Conservation (phyloP, 176 grass and related monocot species). For the Oryza longistaminata region DNA sequence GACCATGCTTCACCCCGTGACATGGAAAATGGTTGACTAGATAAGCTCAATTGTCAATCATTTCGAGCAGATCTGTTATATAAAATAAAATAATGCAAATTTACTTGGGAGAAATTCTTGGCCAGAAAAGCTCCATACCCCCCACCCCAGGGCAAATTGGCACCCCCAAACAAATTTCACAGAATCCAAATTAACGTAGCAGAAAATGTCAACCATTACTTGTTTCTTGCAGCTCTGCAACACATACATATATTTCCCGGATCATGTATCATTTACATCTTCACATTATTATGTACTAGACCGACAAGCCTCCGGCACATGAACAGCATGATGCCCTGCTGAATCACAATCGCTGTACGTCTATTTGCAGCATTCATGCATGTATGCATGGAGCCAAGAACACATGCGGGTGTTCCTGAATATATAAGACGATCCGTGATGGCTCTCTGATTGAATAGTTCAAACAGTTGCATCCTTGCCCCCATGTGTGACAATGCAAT, state of each 20-base stretch:
- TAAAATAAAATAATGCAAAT: background rate
- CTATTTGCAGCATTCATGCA: background rate
- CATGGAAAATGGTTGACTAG: too few species aligned
- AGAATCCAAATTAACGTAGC: background rate
- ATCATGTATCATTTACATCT: background rate
- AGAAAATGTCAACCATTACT: background rate
- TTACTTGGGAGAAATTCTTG: background rate
- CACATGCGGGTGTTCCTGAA: slow-evolving; percentile 2
- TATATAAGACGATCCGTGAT: background rate
- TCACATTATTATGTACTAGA: background rate
- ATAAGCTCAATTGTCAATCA: too few species aligned
- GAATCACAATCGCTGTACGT: background rate
- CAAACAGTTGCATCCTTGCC: background rate
- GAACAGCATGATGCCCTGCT: background rate
- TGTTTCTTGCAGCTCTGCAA: background rate
- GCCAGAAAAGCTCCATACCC: background rate
- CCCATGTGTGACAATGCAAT: background rate
- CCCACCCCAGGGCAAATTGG: too few species aligned
- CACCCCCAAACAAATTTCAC: too few species aligned
- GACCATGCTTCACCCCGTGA: too few species aligned
- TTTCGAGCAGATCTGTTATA: too few species aligned
- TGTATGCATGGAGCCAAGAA: background rate
- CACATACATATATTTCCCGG: background rate
- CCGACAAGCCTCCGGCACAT: background rate
- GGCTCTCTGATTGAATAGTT: background rate